Conservation (phyloP, 192 early-diverging fungal species). For the Coemansia sp. region DNA sequence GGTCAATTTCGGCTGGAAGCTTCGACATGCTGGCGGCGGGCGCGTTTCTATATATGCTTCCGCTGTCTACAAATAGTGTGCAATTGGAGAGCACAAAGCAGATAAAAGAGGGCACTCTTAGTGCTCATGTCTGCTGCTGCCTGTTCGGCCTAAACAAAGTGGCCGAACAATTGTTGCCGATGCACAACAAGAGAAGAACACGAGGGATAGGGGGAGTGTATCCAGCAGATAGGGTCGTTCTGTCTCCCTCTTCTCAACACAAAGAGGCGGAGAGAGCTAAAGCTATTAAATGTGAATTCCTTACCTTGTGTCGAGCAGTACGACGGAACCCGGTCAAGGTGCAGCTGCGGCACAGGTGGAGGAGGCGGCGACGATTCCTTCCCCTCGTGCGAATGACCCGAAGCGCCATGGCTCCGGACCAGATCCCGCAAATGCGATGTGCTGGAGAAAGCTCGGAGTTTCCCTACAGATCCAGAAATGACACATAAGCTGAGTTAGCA, state of each 20-base stretch:
- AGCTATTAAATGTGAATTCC: not conserved
- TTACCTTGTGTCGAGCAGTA: conserved; percentile 33
- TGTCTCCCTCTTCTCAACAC: not conserved
- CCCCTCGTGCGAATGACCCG: conserved; percentile 18
- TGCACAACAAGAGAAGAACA: not conserved
- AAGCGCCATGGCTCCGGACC: conserved; percentile 30
- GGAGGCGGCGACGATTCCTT: conserved; percentile 28
- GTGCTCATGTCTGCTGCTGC: not conserved
- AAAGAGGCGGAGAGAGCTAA: not conserved
- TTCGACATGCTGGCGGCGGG: conserved; percentile 22
- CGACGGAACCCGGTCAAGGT: conserved; percentile 25
- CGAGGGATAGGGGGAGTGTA: not conserved
- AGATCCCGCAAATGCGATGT: conserved; percentile 50
- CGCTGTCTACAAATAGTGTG: conserved; percentile 6
- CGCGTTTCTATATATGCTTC: not conserved
- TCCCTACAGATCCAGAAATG: conserved; percentile 27
- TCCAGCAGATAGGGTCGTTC: not conserved
- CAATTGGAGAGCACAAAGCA: conserved; percentile 1
- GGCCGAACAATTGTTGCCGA: not conserved
- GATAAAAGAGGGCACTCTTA: not conserved
- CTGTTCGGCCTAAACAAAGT: not conserved
- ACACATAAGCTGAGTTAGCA: not conserved
- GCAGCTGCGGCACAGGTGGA: conserved; percentile 37
- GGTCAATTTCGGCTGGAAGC: conserved; percentile 12
- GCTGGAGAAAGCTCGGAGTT: conserved; percentile 55